Evolutionary conservation across 139 green algal species (phyloP), one percentile per base, ranked within the genome.

Genomic region (Nannochloris sp.): DNA sequence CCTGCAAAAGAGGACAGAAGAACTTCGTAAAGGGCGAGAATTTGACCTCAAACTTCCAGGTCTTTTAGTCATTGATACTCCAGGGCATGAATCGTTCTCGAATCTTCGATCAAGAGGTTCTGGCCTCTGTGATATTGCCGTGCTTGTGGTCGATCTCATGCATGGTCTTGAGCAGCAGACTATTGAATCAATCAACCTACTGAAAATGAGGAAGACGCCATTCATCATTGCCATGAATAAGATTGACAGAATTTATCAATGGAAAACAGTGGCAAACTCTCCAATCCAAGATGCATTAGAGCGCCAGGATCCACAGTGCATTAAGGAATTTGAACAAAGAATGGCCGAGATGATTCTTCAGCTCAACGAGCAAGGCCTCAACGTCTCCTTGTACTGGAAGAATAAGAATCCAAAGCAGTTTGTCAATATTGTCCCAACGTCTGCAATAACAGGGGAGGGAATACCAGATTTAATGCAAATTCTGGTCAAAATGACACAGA

Each of bases 171-270:
- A 98, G 82, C 91, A 88, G 4, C 93, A 99, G 85, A 99, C 93
- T 11, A 86, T 98, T 19, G 93, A 99, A 82, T 94, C 82, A 54
- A 90, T 99, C 62, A 90, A 93, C 68, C 77, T 99, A 66, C 82
- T 99, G 15, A 90, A 90, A 63, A 90, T 91, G 86, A 78, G 89
- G 51, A 97, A 96, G 73, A 97, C 92, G 44, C 93, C 93, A 19
- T 98, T 99, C 75, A 86, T 99, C 71, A 88, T 99, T 11, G 93
- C 93, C 6, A 78, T 98, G 37, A 99, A 99, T 82, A 99, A 99
- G 85, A 84, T 80, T 48, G 11, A 59, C 24, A 12, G 92, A 8
- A 74, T 99, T 64, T 98, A 92, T 75, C 79, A 83, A 37, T 99
- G 93, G 93, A 87, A 97, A 53, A 60, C 54, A 6, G 59, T 74